Percentiles rank a stretch among this genome's conserved stretches.
phyloP scores from a whole-genome alignment of 768 basidiomycete species.

The Clitopilus passeckerianus region DNA sequence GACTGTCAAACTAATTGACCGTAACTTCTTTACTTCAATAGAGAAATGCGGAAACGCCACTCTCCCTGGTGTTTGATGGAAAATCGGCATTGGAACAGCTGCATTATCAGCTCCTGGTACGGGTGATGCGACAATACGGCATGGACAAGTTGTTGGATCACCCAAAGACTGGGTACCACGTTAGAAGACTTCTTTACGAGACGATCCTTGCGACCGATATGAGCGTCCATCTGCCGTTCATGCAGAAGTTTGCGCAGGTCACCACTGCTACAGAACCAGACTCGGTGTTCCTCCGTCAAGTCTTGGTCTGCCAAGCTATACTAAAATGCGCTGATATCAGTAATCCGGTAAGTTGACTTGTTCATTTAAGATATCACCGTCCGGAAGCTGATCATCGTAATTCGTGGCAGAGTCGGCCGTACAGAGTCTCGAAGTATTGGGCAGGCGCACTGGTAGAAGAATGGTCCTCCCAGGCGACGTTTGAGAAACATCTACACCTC shows the following conservation, averaged over 20 bases:
- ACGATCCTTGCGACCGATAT: conserved; percentile 94
- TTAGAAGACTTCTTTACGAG: conserved; percentile 72
- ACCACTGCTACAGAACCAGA: conserved; percentile 36
- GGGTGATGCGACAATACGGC: conserved; percentile 77
- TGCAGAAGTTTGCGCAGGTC: conserved; percentile 55
- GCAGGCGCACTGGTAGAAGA: conserved; percentile 83
- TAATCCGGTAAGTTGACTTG: conserved; percentile 73
- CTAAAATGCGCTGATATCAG: conserved; percentile 99
- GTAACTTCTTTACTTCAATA: conserved; percentile 20
- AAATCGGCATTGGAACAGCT: conserved; percentile 89
- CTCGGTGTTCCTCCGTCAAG: conserved; percentile 43
- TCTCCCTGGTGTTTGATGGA: conserved; percentile 85
- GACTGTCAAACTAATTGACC: conserved; percentile 1
- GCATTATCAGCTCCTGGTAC: conserved; percentile 79
- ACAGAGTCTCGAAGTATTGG: conserved; percentile 91
- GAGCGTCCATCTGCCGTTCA: conserved; percentile 84
- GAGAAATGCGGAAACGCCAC: conserved; percentile 92
- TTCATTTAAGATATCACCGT: conserved; percentile 1
- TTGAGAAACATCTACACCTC: conserved; percentile 76
- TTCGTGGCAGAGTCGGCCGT: conserved; percentile 73
- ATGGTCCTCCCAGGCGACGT: conserved; percentile 85
- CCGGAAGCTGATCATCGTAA: background rate
- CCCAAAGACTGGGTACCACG: conserved; percentile 36
- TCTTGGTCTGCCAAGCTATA: conserved; percentile 82
- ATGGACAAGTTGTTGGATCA: conserved; percentile 65